Evolutionary conservation across 2,329 filamentous ascomycete genomes (phyloP), one percentile per base, ranked within the genome.

Genomic region (Acephala macrosclerotiorum): DNA sequence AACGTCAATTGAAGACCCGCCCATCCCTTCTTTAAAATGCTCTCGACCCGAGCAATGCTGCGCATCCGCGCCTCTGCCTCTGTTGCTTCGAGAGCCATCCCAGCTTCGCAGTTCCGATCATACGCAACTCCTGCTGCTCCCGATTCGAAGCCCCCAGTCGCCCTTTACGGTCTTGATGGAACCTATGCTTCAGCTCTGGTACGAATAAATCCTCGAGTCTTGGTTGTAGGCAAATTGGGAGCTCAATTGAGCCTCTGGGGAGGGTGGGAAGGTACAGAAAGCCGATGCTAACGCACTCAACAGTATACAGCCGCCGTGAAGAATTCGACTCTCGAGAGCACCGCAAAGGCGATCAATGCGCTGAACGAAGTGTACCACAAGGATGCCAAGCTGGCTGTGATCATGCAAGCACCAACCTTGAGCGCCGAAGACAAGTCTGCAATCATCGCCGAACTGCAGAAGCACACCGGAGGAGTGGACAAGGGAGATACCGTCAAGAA

Each of bases 101-200:
- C 90, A 80, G 82, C 84, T 77, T 81, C 86, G 77, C 84, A 81
- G 74, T 79, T 88, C 81, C 91, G 94, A 81, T 88, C 87, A 80
- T 97, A 93, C 82, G 93, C 93, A 77, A 83, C 86, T 69, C 81
- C 87, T 76, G 79, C 78, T 63, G 74, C 82, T 70, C 84, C 87
- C 77, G 88, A 90, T 68, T 82, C 89, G 80, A 94, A 92, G 86
- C 89, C 95, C 76, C 96, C 96, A 74, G 86, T 97, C 79, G 88
- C 94, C 76, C 88, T 99, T 78, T 99, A 93, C 83, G 96, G 96
- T 76, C 85, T 99, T 79, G 96, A 98, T 83, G 96, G 96, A 82
- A 98, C 95, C 80, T 99, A 99, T 85, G 96, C 96, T 80, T 94
- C 91, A 84, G 96, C 96, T 85, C 87, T 99, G 90, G 96, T 99